Evolutionary conservation across 176 grass and related monocot genomes (phyloP).

Genomic region (Cenchrus purpureus): DNA sequence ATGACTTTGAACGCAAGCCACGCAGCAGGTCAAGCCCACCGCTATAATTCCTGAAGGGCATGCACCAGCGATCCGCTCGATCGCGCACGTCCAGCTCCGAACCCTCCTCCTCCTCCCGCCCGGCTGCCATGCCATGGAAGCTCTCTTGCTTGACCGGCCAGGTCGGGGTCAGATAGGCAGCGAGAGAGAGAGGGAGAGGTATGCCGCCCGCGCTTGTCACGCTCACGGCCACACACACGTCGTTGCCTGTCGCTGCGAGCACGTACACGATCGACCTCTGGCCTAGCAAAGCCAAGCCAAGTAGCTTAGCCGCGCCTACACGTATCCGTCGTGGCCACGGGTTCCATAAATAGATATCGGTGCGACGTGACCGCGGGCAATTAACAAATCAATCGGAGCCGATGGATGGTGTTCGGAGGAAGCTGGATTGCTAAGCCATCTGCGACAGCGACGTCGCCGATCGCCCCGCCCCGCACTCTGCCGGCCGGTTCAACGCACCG

Average conservation of each 20-base stretch:
- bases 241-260: background rate
- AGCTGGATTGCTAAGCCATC: conserved; percentile 56
- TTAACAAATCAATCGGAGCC: conserved; percentile 16
- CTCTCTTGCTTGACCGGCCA: conserved; percentile 10
- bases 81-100: background rate
- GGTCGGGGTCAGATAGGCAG: background rate
- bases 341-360: conserved; percentile 37
- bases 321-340: conserved; percentile 20
- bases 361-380: conserved; percentile 35
- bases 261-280: background rate
- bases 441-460: conserved; percentile 45
- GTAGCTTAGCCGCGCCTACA: conserved; percentile 4
- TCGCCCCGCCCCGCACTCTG: background rate
- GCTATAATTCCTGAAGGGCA: conserved; percentile 41
- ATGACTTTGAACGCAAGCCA: conserved; percentile 55
- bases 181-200: background rate
- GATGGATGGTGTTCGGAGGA: conserved; percentile 40
- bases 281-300: too few species aligned
- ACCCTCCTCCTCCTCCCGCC: background rate
- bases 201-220: background rate
- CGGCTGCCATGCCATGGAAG: background rate
- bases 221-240: background rate
- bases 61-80: conserved; percentile 20
- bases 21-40: conserved; percentile 37
- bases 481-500: conserved; percentile 5